phyloP scores from a whole-genome alignment of 768 basidiomycete species.

The Termitomyces sp. region DNA sequence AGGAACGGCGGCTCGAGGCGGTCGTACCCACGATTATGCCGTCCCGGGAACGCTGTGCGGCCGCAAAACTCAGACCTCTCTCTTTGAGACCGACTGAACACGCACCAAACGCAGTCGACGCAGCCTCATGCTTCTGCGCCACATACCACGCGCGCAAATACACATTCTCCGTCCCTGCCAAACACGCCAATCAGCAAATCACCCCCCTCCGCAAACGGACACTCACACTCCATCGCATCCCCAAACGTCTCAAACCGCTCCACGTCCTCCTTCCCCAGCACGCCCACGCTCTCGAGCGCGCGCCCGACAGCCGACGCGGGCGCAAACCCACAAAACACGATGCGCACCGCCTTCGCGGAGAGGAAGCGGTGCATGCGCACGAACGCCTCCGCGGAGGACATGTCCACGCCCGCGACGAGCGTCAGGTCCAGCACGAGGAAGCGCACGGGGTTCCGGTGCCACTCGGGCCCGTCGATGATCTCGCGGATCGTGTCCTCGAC shows the following conservation, averaged over 20 bases:
- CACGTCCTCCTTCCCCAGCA: constrained; percentile 73
- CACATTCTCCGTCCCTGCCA: constrained; percentile 85
- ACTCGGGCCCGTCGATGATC: constrained; percentile 64
- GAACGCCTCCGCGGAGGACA: constrained; percentile 93
- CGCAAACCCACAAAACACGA: constrained; percentile 85
- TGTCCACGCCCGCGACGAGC: constrained; percentile 85
- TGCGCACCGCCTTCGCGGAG: constrained; percentile 64
- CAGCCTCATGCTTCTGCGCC: constrained; percentile 53
- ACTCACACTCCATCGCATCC: constrained; percentile 90
- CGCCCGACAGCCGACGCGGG: constrained; percentile 60
- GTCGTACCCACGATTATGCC: constrained; percentile 45
- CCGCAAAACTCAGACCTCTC: neutral
- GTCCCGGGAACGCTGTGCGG: constrained; percentile 48
- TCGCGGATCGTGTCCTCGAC: constrained; percentile 85
- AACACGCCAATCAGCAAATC: neutral
- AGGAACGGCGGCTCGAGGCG: constrained; percentile 26
- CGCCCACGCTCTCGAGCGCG: constrained; percentile 72
- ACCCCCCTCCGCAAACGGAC: neutral
- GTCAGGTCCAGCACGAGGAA: constrained; percentile 89
- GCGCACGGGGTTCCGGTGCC: constrained; percentile 53
- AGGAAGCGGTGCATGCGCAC: constrained; percentile 85
- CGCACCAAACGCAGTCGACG: constrained; percentile 37
- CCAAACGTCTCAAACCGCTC: constrained; percentile 80
- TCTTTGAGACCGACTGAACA: neutral
- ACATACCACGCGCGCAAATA: constrained; percentile 81